Percentiles rank a stretch among this genome's conserved stretches.
Conservation (phyloP, 108 stramenopile species). For the Asterionellopsis glacialis region DNA sequence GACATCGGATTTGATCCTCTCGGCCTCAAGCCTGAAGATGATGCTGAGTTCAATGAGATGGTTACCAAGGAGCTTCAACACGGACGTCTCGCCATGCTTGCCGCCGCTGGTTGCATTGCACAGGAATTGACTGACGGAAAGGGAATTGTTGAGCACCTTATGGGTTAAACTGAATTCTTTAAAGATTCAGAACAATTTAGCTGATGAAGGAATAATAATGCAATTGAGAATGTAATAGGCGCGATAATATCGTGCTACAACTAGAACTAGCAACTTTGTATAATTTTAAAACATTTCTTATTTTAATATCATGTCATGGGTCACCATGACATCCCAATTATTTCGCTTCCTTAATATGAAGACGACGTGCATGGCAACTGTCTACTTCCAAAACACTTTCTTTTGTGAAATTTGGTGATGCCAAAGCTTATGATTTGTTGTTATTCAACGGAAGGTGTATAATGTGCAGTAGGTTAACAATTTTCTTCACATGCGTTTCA, state of each 20-base stretch:
- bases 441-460: too few species aligned
- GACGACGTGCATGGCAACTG: too few species aligned
- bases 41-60: constrained; percentile 48
- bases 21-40: constrained; percentile 53
- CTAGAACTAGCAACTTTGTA: background rate
- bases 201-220: background rate
- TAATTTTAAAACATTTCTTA: background rate
- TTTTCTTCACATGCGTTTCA: too few species aligned
- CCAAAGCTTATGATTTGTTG: too few species aligned
- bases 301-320: background rate
- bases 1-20: constrained; percentile 82
- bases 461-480: too few species aligned
- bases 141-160: constrained; percentile 68
- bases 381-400: too few species aligned
- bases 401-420: too few species aligned
- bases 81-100: constrained; percentile 76
- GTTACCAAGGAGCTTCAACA: constrained; percentile 84
- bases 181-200: too few species aligned
- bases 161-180: background rate
- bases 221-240: background rate
- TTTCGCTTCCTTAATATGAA: background rate
- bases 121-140: constrained; percentile 77
- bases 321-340: background rate
- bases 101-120: constrained; percentile 58
- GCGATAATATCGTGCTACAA: background rate